phyloP scores from a whole-genome alignment of 2,329 filamentous ascomycete genomes.

The Alternaria panax region DNA sequence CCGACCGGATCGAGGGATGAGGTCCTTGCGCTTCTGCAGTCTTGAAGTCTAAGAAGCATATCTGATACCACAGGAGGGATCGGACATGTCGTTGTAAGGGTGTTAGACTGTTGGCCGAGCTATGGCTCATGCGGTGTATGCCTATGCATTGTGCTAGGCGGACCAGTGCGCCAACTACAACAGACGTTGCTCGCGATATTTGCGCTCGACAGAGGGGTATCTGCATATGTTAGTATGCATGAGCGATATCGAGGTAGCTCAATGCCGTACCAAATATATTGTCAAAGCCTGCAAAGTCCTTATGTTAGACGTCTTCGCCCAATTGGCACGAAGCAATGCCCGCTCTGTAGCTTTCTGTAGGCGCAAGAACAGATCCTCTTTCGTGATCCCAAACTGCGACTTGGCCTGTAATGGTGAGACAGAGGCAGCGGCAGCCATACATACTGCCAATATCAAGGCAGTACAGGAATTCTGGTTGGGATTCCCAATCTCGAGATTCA shows the following conservation, averaged over 20 bases:
- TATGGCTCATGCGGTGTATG: conserved; percentile 47
- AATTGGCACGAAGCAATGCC: conserved; percentile 47
- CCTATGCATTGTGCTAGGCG: conserved; percentile 50
- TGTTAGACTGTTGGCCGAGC: conserved; percentile 44
- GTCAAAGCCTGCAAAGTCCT: conserved; percentile 48
- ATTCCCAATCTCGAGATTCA: conserved; percentile 47
- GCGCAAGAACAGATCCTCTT: conserved; percentile 47
- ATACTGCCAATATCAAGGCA: conserved; percentile 47
- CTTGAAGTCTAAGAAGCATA: conserved; percentile 50
- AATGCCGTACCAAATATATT: conserved; percentile 44
- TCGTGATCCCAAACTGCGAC: conserved; percentile 49
- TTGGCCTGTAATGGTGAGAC: conserved; percentile 50
- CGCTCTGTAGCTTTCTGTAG: conserved; percentile 49
- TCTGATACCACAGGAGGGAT: conserved; percentile 50
- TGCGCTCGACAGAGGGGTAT: conserved; percentile 49
- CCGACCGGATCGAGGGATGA: conserved; percentile 47
- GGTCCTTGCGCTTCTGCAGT: conserved; percentile 50
- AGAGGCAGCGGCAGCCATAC: conserved; percentile 49
- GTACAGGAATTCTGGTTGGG: conserved; percentile 48
- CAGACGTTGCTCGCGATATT: conserved; percentile 49
- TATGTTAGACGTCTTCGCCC: conserved; percentile 50
- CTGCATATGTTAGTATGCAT: conserved; percentile 25
- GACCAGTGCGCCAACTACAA: conserved; percentile 49
- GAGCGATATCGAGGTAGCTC: neutral
- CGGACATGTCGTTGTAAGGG: conserved; percentile 48